These are phyloP conservation scores for Stagonosporopsis cucurbitacearum DNA, from an alignment of 2,329 filamentous ascomycete species.

Conservation along the genomic window DNA sequence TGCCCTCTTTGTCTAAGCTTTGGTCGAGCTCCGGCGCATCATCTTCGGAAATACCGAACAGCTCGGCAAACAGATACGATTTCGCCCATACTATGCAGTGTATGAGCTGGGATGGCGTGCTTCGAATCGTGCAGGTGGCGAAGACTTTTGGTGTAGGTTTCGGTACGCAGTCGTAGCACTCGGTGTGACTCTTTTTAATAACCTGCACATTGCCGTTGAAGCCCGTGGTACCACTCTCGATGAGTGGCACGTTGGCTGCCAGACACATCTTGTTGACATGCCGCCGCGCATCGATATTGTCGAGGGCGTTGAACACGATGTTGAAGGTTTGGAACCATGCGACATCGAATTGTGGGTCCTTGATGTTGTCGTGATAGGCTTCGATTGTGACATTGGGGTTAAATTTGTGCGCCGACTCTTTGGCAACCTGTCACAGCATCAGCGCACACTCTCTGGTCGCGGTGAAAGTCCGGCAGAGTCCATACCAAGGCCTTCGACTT, in stretches of 20 bases:
- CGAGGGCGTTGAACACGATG: constrained; percentile 94
- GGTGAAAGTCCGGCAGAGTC: not conserved
- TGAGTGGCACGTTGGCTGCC: constrained; percentile 84
- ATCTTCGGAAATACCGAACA: constrained; percentile 92
- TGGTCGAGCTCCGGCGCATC: constrained; percentile 80
- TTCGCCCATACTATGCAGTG: constrained; percentile 99
- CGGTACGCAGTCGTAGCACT: constrained; percentile 93
- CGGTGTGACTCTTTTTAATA: constrained; percentile 88
- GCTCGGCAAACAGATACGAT: constrained; percentile 92
- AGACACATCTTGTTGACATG: constrained; percentile 99
- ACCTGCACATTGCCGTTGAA: constrained; percentile 98
- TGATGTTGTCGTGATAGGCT: constrained; percentile 94
- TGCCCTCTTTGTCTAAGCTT: constrained; percentile 77
- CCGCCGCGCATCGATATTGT: constrained; percentile 90
- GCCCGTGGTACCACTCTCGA: constrained; percentile 96
- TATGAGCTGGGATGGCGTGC: constrained; percentile 93
- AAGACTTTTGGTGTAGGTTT: constrained; percentile 93
- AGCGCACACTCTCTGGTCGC: constrained; percentile 22
- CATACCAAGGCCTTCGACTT: constrained; percentile 90
- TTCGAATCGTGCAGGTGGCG: constrained; percentile 95
- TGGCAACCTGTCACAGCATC: constrained; percentile 71
- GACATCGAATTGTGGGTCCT: constrained; percentile 83
- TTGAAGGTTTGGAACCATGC: constrained; percentile 85
- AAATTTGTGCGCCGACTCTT: constrained; percentile 87
- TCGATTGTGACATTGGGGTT: constrained; percentile 87